A percentile compares a stretch with the other conserved stretches of the same genome.
Evolutionary conservation across 2,329 filamentous ascomycete genomes (phyloP).

Genomic region (Fusarium anthophilum): DNA sequence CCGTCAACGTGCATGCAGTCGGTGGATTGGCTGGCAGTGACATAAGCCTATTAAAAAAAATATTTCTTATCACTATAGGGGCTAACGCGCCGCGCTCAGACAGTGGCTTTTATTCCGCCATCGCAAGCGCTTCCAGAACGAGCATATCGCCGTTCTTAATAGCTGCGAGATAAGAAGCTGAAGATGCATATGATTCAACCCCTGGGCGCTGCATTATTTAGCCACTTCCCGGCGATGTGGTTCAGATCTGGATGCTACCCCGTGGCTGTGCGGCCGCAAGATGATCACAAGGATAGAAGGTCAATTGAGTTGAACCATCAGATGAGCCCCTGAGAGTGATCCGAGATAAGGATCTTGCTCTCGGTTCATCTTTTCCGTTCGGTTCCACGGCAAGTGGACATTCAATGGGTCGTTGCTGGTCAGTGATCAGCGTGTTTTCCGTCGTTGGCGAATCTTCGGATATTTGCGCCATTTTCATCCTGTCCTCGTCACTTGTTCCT

Average conservation of each 20-base stretch:
- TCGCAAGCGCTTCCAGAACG: neutral
- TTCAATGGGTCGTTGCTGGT: neutral
- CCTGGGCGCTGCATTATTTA: neutral
- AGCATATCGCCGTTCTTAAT: neutral
- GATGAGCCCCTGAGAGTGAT: neutral
- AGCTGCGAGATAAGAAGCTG: neutral
- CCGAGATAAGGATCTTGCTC: neutral
- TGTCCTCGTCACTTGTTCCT: neutral
- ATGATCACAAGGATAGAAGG: neutral
- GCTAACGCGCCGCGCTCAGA: neutral
- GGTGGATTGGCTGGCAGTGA: neutral
- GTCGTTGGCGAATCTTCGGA: neutral
- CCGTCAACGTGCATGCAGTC: neutral
- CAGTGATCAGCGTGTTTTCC: neutral
- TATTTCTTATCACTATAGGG: neutral
- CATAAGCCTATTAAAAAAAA: neutral
- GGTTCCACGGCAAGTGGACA: neutral
- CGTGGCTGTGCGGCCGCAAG: neutral
- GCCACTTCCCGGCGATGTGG: constrained; percentile 5
- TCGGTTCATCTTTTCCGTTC: neutral
- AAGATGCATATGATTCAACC: neutral
- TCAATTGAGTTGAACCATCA: neutral
- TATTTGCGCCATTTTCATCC: neutral
- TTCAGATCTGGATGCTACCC: constrained; percentile 15
- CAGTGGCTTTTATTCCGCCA: neutral